Percentiles rank a stretch among this genome's conserved stretches.
phyloP scores from a whole-genome alignment of 257 asterid species.

The Solanum infundibuliforme region DNA sequence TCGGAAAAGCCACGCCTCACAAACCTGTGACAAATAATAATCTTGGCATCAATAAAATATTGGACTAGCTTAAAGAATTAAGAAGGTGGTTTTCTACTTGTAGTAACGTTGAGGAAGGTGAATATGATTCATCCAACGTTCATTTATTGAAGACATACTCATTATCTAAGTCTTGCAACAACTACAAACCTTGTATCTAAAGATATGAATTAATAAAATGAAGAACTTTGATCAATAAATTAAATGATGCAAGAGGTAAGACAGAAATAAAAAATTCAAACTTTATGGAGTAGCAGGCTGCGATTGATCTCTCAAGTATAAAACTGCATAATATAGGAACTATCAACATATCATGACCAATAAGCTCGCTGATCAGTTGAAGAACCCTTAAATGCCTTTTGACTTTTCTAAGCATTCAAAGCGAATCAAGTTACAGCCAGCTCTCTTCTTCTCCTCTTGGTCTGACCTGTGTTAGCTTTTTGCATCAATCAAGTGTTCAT shows the following conservation, averaged over 20 bases:
- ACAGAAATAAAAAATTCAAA: not conserved
- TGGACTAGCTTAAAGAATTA: not conserved
- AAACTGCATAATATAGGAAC: not conserved
- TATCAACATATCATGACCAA: not conserved
- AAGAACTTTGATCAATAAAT: not conserved
- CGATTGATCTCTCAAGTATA: not conserved
- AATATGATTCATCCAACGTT: not conserved
- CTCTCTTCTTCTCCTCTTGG: not conserved
- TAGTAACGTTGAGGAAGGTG: not conserved
- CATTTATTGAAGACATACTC: not conserved
- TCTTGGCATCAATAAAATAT: not conserved
- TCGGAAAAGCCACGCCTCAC: slow-evolving; percentile 90
- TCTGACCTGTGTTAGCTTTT: not conserved
- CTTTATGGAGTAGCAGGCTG: not conserved
- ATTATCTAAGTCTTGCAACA: not conserved
- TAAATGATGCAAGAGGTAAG: not conserved
- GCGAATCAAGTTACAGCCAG: not conserved
- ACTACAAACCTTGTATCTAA: not conserved
- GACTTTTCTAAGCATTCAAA: not conserved
- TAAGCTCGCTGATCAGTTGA: not conserved
- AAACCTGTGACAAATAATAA: slow-evolving; percentile 43
- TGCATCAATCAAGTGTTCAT: not conserved
- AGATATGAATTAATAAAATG: not conserved
- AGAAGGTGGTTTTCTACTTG: not conserved
- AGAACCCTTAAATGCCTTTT: not conserved